Conservation (phyloP, 2,329 filamentous ascomycete species). For the Biscogniauxia sp. region DNA sequence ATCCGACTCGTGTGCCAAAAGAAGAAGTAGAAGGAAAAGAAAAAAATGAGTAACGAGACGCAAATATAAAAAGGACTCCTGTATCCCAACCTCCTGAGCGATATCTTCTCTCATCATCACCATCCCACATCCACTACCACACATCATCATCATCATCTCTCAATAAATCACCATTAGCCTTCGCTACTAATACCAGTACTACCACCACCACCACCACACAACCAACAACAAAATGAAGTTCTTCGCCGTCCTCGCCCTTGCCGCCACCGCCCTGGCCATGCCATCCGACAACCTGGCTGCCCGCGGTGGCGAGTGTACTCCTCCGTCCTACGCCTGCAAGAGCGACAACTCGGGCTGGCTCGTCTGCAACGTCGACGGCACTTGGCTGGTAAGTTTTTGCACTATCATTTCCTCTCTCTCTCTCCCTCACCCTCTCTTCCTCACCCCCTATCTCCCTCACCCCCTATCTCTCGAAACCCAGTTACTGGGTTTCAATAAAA, state of each 20-base stretch:
- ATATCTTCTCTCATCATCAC: background rate
- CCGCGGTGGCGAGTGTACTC: constrained; percentile 18
- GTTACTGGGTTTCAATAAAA: too few species aligned
- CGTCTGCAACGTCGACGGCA: constrained; percentile 30
- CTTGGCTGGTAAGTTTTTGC: constrained; percentile 23
- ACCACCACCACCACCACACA: background rate
- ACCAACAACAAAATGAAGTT: constrained; percentile 25
- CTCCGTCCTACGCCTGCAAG: constrained; percentile 29
- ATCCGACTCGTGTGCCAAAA: too few species aligned
- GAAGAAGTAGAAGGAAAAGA: too few species aligned
- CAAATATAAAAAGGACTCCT: background rate
- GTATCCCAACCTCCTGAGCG: background rate
- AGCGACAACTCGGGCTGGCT: constrained; percentile 27
- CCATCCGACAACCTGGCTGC: constrained; percentile 7
- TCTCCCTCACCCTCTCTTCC: background rate
- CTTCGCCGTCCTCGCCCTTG: constrained; percentile 21
- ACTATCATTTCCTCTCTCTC: background rate
- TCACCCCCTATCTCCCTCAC: too few species aligned
- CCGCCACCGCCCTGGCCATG: constrained; percentile 16
- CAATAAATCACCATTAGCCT: background rate
- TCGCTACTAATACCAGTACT: background rate
- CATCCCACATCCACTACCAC: background rate
- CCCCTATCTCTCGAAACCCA: background rate
- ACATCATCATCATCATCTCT: background rate
- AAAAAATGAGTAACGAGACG: too few species aligned